Conservation (phyloP, 345 rosid genomes). For the Syzygium aromaticum region DNA sequence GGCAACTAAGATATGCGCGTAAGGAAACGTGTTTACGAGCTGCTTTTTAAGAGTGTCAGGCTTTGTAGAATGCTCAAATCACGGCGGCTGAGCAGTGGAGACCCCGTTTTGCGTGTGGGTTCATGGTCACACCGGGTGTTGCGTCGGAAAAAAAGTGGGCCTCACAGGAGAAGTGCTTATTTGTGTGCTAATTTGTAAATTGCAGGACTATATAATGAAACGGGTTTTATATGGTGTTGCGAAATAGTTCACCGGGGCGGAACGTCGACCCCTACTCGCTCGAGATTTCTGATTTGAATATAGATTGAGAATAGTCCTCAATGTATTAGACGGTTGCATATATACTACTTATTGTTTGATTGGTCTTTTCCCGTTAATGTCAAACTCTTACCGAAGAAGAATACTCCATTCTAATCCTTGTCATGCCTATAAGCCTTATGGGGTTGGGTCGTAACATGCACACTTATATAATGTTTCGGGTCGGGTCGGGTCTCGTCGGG, state of each 20-base stretch:
- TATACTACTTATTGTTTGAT: neutral
- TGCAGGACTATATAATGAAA: neutral
- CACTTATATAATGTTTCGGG: neutral
- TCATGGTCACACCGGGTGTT: neutral
- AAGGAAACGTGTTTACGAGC: neutral
- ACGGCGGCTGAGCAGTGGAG: neutral
- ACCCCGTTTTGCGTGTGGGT: neutral
- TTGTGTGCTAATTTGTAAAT: neutral
- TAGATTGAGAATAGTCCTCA: neutral
- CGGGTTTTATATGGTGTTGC: neutral
- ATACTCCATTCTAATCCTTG: neutral
- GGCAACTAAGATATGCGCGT: neutral
- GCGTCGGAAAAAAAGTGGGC: neutral
- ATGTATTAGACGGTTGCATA: neutral
- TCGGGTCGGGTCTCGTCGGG: too few relatives aligned
- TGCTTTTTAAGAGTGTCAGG: neutral
- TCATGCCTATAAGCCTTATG: neutral
- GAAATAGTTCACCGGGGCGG: neutral
- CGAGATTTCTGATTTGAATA: neutral
- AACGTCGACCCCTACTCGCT: neutral
- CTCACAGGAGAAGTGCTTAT: neutral
- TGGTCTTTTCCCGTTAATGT: neutral
- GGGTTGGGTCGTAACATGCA: neutral
- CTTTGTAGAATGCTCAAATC: neutral
- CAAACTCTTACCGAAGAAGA: neutral